Percentiles rank a stretch among this genome's conserved stretches.
Evolutionary conservation across 139 green algal genomes (phyloP).

Genomic region (Chlorella vulgaris): DNA sequence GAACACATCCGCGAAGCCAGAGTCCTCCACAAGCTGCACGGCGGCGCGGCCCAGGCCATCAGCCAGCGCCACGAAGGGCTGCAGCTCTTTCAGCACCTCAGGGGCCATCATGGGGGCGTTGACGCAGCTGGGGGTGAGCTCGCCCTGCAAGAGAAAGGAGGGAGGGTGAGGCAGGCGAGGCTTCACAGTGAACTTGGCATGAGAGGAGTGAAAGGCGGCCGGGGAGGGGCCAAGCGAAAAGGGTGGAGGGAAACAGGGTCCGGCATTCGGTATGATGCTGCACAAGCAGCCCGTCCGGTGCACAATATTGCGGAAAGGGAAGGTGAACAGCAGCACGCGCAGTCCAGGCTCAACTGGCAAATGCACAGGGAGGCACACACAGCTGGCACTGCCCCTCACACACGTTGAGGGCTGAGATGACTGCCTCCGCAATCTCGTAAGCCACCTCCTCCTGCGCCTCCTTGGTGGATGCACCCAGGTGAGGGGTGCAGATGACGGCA

Average conservation of each 20-base stretch:
- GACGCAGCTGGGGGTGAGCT: conserved; percentile 87
- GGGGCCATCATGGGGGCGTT: conserved; percentile 93
- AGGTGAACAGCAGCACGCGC: too few species aligned
- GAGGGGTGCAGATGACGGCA: conserved; percentile 93
- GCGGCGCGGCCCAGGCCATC: conserved; percentile 74
- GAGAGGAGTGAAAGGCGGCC: too few species aligned
- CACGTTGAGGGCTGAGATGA: conserved; percentile 85
- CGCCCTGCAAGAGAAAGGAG: conserved; percentile 53
- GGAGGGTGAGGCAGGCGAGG: conserved; percentile 6
- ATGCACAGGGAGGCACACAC: too few species aligned
- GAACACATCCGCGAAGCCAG: conserved; percentile 82
- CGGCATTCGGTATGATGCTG: too few species aligned
- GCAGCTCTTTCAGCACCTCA: conserved; percentile 93
- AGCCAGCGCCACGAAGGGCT: conserved; percentile 86
- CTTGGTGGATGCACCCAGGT: conserved; percentile 90
- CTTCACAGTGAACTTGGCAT: neutral
- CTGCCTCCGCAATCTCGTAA: conserved; percentile 94
- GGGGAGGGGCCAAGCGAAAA: neutral
- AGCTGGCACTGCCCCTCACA: conserved; percentile 4
- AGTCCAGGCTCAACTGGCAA: too few species aligned
- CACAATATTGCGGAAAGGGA: too few species aligned
- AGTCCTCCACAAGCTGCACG: conserved; percentile 65
- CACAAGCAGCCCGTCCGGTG: too few species aligned
- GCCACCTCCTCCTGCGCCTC: conserved; percentile 96
- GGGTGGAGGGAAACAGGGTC: too few species aligned